These are phyloP conservation scores for Anethum foeniculum DNA, from an alignment of 140 eudicot species.

Conservation along the genomic window DNA sequence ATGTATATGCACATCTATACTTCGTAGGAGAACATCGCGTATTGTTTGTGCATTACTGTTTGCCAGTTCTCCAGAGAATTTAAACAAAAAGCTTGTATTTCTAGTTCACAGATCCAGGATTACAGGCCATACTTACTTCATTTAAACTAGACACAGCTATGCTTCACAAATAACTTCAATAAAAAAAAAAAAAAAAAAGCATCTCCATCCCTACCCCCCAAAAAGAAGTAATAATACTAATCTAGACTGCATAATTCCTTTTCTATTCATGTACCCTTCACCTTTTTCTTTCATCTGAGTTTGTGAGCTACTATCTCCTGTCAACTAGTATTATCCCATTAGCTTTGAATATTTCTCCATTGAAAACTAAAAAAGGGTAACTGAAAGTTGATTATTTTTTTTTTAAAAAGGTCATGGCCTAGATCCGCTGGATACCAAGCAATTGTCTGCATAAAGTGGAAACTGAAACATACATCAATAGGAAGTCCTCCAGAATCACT, in stretches of 20 bases:
- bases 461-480: conserved; percentile 63
- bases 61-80: neutral
- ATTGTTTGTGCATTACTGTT: neutral
- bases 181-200: neutral
- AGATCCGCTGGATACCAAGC: neutral
- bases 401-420: neutral
- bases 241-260: neutral
- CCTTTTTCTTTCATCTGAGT: neutral
- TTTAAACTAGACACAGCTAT: neutral
- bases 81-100: neutral
- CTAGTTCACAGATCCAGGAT: neutral
- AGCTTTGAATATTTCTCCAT: neutral
- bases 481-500: conserved; percentile 61
- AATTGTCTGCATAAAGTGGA: neutral
- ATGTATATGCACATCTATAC: neutral
- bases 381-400: neutral
- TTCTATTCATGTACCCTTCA: neutral
- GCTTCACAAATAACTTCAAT: neutral
- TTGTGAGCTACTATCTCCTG: neutral
- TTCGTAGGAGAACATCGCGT: neutral
- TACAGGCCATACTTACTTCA: neutral
- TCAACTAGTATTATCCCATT: neutral
- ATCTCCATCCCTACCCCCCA: neutral
- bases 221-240: neutral
- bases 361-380: neutral